Conservation (phyloP, 495 filamentous ascomycete species). For the Thermothielavioides terrestris region DNA sequence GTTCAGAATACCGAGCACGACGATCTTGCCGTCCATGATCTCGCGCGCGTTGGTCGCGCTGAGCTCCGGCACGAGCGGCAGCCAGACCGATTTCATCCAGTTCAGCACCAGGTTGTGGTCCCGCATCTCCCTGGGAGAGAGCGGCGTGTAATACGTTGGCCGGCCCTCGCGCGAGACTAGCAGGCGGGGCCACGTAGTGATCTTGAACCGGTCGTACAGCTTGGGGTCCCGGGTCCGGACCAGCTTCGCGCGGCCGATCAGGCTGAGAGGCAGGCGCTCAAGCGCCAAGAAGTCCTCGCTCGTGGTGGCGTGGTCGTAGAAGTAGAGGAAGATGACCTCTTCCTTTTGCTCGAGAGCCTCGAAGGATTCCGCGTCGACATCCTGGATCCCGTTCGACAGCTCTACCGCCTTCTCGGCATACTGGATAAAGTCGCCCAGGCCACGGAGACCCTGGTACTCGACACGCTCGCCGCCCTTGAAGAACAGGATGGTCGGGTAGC, state of each 20-base stretch:
- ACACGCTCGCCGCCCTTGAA: constrained; percentile 87
- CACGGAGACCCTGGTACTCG: constrained; percentile 88
- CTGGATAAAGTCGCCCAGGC: constrained; percentile 78
- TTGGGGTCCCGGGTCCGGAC: constrained; percentile 74
- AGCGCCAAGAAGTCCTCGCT: constrained; percentile 83
- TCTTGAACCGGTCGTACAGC: constrained; percentile 76
- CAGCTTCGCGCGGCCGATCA: constrained; percentile 84
- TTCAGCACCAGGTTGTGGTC: constrained; percentile 68
- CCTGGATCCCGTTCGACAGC: constrained; percentile 62
- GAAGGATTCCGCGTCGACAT: constrained; percentile 69
- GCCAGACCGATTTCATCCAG: constrained; percentile 96
- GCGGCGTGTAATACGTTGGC: constrained; percentile 75
- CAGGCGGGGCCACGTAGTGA: constrained; percentile 88
- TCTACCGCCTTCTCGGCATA: constrained; percentile 84
- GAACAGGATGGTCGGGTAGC: constrained; percentile 85
- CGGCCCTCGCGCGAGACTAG: constrained; percentile 83
- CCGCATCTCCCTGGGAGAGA: constrained; percentile 83
- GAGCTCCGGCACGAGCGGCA: constrained; percentile 94
- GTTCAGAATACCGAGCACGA: constrained; percentile 83
- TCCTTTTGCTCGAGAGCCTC: constrained; percentile 83
- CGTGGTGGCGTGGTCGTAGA: constrained; percentile 92
- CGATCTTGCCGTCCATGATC: constrained; percentile 87
- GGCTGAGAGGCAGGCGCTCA: constrained; percentile 71
- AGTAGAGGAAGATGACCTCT: constrained; percentile 93
- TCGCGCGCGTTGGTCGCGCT: constrained; percentile 84